A percentile compares a stretch with the other conserved stretches of the same genome.
These are phyloP conservation scores for Aureobasidium sp. DNA, from an alignment of 2,329 filamentous ascomycete species.

Conservation along the genomic window DNA sequence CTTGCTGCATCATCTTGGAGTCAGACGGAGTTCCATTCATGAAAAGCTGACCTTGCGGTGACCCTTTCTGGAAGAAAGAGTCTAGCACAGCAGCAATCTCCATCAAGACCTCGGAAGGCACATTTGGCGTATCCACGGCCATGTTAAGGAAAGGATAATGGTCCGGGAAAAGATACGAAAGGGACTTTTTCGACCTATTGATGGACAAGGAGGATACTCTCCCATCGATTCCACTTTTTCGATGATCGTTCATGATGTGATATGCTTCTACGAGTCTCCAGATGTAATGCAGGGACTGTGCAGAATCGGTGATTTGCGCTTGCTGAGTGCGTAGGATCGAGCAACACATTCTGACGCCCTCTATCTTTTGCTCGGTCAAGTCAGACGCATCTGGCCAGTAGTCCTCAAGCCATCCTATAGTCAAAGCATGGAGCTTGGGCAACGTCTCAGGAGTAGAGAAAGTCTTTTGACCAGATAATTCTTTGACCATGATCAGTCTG, in stretches of 20 bases:
- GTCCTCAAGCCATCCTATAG: constrained; percentile 66
- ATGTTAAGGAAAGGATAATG: constrained; percentile 82
- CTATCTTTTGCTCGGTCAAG: constrained; percentile 79
- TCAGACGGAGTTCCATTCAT: neutral
- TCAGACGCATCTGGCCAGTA: constrained; percentile 77
- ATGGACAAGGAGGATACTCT: neutral
- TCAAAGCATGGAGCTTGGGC: constrained; percentile 49
- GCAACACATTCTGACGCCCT: constrained; percentile 89
- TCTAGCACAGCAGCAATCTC: constrained; percentile 86
- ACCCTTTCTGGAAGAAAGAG: constrained; percentile 56
- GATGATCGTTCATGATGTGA: constrained; percentile 10
- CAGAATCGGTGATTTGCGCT: neutral
- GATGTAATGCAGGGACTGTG: constrained; percentile 18
- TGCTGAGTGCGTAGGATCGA: constrained; percentile 81
- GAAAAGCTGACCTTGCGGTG: constrained; percentile 2
- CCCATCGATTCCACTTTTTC: neutral
- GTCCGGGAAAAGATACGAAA: constrained; percentile 85
- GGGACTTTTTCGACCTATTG: constrained; percentile 24
- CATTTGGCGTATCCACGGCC: constrained; percentile 46
- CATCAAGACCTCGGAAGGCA: constrained; percentile 69
- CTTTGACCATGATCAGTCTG: constrained; percentile 80
- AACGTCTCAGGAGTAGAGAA: constrained; percentile 75
- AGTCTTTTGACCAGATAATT: constrained; percentile 75
- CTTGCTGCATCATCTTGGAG: neutral
- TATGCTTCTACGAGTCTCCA: constrained; percentile 15